These are phyloP conservation scores for Lagenidium sp. DNA, from an alignment of 352 stramenopile genomes.

Conservation along the genomic window DNA sequence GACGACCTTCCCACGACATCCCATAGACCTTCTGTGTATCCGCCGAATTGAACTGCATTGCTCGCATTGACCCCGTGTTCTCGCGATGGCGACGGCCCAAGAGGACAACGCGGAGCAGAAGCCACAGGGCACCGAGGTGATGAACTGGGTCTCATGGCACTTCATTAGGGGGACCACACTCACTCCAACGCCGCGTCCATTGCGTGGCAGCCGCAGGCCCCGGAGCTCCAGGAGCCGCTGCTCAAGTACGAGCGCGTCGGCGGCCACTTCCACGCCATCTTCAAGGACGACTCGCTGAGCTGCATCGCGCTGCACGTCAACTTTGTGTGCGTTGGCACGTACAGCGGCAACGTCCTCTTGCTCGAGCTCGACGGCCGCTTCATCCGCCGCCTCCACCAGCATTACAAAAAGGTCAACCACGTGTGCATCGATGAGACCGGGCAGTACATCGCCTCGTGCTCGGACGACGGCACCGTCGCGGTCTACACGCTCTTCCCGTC, in stretches of 20 bases:
- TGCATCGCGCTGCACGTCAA: conserved; percentile 78
- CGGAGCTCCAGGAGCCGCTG: conserved; percentile 40
- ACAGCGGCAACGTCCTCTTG: conserved; percentile 72
- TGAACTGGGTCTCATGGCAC: too few species aligned
- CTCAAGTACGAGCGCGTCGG: conserved; percentile 85
- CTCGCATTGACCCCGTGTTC: too few species aligned
- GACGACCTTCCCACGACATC: too few species aligned
- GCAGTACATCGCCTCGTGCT: conserved; percentile 81
- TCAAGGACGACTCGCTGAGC: conserved; percentile 81
- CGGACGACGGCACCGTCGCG: conserved; percentile 75
- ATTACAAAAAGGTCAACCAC: conserved; percentile 86
- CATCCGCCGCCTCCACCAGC: conserved; percentile 73
- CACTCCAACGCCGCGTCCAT: too few species aligned
- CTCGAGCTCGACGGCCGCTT: conserved; percentile 69
- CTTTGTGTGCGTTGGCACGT: conserved; percentile 68
- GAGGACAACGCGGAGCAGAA: too few species aligned
- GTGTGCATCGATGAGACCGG: conserved; percentile 80
- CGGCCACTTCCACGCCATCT: conserved; percentile 77
- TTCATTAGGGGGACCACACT: too few species aligned
- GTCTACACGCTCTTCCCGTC: conserved; percentile 63
- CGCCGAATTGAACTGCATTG: too few species aligned
- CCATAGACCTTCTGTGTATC: too few species aligned
- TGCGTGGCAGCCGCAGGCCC: neutral
- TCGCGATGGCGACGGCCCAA: too few species aligned
- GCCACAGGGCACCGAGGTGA: too few species aligned